phyloP scores from a whole-genome alignment of 306 rosid species.

The Vigna unguiculata region DNA sequence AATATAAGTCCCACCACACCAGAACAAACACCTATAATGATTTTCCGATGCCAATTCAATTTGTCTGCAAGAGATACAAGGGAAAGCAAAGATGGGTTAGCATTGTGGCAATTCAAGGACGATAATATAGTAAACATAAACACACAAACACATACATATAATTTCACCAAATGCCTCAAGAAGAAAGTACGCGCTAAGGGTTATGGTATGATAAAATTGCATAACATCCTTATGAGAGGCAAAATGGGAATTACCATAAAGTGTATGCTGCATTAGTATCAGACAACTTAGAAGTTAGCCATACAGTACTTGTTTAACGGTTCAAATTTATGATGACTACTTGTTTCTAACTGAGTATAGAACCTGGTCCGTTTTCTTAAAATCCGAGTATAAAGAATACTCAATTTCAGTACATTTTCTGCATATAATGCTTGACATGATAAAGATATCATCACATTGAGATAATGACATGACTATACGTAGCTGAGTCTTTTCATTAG shows the following conservation, averaged over 20 bases:
- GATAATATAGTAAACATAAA: too few relatives aligned
- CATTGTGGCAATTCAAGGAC: slow-evolving; percentile 22
- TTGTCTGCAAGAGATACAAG: slow-evolving; percentile 38
- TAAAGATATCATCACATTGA: not conserved
- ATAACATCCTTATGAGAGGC: slow-evolving; percentile 15
- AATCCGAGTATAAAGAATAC: not conserved
- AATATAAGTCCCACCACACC: slow-evolving; percentile 2
- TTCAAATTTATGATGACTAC: too few relatives aligned
- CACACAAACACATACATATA: too few relatives aligned
- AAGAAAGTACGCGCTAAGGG: slow-evolving; percentile 9
- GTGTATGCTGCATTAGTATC: not conserved
- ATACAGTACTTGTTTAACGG: too few relatives aligned
- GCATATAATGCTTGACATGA: slow-evolving; percentile 8
- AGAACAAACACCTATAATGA: slow-evolving; percentile 42
- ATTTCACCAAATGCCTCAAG: slow-evolving; percentile 22
- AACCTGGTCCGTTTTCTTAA: not conserved
- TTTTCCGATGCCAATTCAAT: rapidly evolving
- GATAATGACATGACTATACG: not conserved
- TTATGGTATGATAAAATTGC: not conserved
- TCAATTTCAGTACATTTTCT: not conserved
- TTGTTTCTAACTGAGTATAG: not conserved
- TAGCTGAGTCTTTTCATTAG: not conserved
- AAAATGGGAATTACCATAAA: slow-evolving; percentile 4
- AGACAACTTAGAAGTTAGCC: not conserved
- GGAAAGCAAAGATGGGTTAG: slow-evolving; percentile 35